Evolutionary conservation across 2,329 filamentous ascomycete species (phyloP), one percentile per base, ranked within the genome.

Genomic region (Fusarium sp.): DNA sequence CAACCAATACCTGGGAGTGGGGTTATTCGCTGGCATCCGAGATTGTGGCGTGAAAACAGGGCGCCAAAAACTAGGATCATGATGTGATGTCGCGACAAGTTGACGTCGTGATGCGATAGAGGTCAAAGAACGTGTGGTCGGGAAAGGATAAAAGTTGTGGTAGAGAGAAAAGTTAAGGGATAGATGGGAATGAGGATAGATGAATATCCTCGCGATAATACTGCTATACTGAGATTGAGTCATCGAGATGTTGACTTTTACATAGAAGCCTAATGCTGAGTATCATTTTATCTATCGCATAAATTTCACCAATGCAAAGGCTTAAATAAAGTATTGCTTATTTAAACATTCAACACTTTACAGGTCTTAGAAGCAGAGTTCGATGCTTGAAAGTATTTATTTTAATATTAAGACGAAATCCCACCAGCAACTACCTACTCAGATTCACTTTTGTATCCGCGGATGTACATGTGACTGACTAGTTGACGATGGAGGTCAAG

Each of bases 21-120:
- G 61, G 36, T 18, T 58, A 64, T 58, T 40, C 46, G 31, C 28
- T 48, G 39, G 13, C 33, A 40, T 17, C 33, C 52, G 43, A 58
- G 43, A 63, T 57, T 50, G 61, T 50, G 59, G 33, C 20, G 44
- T 26, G 60, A 49, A 33, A 36, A 39, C 10, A 39, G 24, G 40
- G 33, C 40, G 33, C 53, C 20, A n/a, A 39, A 45, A 54, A 55
- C 17, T 26, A 17, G 22, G 15, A 44, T 11, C 22, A 44, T 53
- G 28, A 58, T 58, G 18, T 46, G 50, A 56, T 56, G n/a, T 39
- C 20, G 14, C 18, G 28, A 31, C 28, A 11, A 31, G 28, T 31
- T 31, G 28, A 31, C 28, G 39, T 45, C 11, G 40, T 31, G 22
- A 20, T 52, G 13, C 15, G 31, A 53, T 26, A 17, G 24, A 39